A percentile compares a stretch with the other conserved stretches of the same genome.
These are phyloP conservation scores for Myrica gale DNA, from an alignment of 306 rosid species.

Conservation along the genomic window DNA sequence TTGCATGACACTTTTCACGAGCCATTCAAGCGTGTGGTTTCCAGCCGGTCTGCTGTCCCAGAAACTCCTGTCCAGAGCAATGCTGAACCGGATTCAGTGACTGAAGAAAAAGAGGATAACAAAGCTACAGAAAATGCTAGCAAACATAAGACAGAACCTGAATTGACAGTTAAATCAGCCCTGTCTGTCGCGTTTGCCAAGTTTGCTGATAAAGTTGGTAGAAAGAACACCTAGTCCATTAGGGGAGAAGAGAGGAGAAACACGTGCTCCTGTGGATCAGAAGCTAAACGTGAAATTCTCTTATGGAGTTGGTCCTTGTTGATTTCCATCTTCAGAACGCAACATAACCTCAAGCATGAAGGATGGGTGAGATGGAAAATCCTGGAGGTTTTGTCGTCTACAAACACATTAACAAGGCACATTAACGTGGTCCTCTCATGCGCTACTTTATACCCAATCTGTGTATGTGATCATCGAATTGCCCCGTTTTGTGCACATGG, in stretches of 20 bases:
- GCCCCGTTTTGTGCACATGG: background rate
- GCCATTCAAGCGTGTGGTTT: conserved; percentile 82
- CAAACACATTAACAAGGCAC: background rate
- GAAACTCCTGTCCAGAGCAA: conserved; percentile 37
- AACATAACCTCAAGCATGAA: background rate
- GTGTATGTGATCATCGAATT: background rate
- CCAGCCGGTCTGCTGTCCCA: conserved; percentile 48
- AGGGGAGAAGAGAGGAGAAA: conserved; percentile 45
- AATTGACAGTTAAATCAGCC: conserved; percentile 68
- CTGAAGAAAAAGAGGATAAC: conserved; percentile 41
- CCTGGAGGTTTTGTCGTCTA: background rate
- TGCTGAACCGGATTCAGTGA: conserved; percentile 43
- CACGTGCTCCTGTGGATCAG: conserved; percentile 26
- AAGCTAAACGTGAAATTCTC: conserved; percentile 15
- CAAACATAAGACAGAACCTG: conserved; percentile 51
- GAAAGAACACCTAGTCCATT: conserved; percentile 38
- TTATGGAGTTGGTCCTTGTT: background rate
- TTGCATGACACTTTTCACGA: conserved; percentile 85
- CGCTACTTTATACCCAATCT: background rate
- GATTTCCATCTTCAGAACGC: background rate
- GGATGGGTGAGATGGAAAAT: too few species aligned
- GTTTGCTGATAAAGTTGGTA: conserved; percentile 54
- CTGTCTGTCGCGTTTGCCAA: conserved; percentile 82
- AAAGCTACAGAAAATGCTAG: conserved; percentile 35
- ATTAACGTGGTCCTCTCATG: background rate